Evolutionary conservation across 352 stramenopile genomes (phyloP), one percentile per base, ranked within the genome.

Genomic region (Globisporangium orthogonon): DNA sequence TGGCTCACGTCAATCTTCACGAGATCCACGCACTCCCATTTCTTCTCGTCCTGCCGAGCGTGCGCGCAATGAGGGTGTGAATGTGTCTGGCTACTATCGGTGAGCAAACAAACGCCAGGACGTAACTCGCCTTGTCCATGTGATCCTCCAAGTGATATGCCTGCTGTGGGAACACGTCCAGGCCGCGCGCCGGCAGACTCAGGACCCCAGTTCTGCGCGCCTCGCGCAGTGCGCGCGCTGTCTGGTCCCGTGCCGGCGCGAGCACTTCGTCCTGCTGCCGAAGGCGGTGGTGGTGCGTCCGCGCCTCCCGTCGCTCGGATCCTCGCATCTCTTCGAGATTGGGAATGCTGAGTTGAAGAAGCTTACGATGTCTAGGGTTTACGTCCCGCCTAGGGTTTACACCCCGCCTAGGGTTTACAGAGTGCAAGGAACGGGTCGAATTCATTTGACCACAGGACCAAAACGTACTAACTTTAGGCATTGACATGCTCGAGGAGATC

Each of bases 11-110:
- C 83, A 33, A 91, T 73, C 66, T 90, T 93, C 43, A 87, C 50
- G 41, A 93, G 57, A 56, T 91, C 83, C 29, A 91, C 76, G 56
- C 83, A 93, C 59, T 93, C 83, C 83, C 83, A 93, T 52, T 80
- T 85, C 58, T 91, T 90, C 58, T 93, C 83, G 28, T 93, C 83
- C 75, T 86, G 47, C 18, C 18, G 50, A 11, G 18, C 0, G 7
- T 28, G n/a, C 11, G 15, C 15, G 4, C 39, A 23, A 4, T 13
- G 7, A 45, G 29, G 0, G 29, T 4, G 18, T 30, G 30, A 30
- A 23, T 35, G 14, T 35, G 23, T 23, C 23, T 23, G 23, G 23
- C 23, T 23, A 23, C 23, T 23, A 23, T 23, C 23, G 23, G 40
- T n/a, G 13, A 51, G 33, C 11, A 41, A 29, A 13, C 18, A 40